Percentiles rank a stretch among this genome's conserved stretches.
phyloP scores from a whole-genome alignment of 2,329 filamentous ascomycete genomes.

The Huntiella bhutanensis region DNA sequence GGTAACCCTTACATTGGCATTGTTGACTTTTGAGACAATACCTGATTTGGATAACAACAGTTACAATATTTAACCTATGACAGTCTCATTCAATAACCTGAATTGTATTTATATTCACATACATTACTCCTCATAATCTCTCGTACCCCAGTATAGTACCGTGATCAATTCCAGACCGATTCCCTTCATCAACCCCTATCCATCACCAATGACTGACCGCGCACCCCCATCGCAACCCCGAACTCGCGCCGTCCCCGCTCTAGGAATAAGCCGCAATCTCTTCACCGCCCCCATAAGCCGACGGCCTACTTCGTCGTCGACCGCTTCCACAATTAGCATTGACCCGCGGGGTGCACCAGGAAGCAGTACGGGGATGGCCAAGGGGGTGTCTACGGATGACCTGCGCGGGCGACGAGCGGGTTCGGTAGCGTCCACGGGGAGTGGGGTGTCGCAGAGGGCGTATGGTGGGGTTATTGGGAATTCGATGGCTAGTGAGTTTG shows the following conservation, averaged over 20 bases:
- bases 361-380: too few species aligned
- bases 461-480: constrained; percentile 3
- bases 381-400: not conserved
- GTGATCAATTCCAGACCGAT: too few species aligned
- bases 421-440: constrained; percentile 1
- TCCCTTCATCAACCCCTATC: too few species aligned
- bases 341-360: not conserved
- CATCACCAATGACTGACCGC: not conserved
- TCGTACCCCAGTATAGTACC: too few species aligned
- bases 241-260: constrained; percentile 4
- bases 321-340: constrained; percentile 1
- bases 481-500: constrained; percentile 29
- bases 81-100: too few species aligned
- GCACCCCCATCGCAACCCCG: constrained; percentile 1
- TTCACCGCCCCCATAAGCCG: constrained; percentile 6
- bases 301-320: constrained; percentile 7
- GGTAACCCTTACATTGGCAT: too few species aligned
- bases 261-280: constrained; percentile 8
- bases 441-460: not conserved
- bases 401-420: not conserved
- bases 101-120: too few species aligned
- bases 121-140: too few species aligned
- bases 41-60: too few species aligned
- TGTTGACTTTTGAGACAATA: too few species aligned
- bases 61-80: too few species aligned